Evolutionary conservation across 371 early-diverging fungal species (phyloP).

Genomic region (Smittium mucronatum): DNA sequence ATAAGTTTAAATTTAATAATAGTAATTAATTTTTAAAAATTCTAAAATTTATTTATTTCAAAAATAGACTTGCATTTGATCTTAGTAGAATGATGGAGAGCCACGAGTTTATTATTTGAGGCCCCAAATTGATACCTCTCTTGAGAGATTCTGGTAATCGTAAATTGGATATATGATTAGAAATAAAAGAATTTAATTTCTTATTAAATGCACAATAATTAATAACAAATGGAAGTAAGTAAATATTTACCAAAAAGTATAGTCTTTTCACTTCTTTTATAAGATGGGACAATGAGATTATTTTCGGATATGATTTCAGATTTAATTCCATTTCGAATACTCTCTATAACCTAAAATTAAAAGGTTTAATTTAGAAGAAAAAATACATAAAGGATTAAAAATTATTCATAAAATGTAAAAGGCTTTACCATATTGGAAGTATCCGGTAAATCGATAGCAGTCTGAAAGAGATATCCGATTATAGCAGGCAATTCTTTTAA

Average conservation of each 20-base stretch:
- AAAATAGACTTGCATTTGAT: neutral
- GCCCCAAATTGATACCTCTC: neutral
- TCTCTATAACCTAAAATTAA: neutral
- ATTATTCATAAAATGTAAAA: no score
- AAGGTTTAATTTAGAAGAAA: neutral
- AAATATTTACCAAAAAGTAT: slow-evolving; percentile 1
- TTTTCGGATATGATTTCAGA: neutral
- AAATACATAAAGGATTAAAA: neutral
- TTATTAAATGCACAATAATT: neutral
- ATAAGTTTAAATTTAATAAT: neutral
- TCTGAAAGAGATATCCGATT: slow-evolving; percentile 1
- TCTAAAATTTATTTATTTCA: neutral
- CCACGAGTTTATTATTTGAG: neutral
- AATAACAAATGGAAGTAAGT: neutral
- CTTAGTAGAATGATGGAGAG: neutral
- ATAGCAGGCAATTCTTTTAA: slow-evolving; percentile 1
- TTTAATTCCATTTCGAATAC: neutral
- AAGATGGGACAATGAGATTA: neutral
- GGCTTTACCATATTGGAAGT: neutral
- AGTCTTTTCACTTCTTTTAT: neutral
- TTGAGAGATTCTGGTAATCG: neutral
- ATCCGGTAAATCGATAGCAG: neutral
- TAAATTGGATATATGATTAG: neutral
- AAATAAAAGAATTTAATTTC: neutral
- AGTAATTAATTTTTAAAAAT: neutral